Percentiles rank a stretch among this genome's conserved stretches.
phyloP scores from a whole-genome alignment of 2,329 filamentous ascomycete genomes.

The Falciphora oryzae region DNA sequence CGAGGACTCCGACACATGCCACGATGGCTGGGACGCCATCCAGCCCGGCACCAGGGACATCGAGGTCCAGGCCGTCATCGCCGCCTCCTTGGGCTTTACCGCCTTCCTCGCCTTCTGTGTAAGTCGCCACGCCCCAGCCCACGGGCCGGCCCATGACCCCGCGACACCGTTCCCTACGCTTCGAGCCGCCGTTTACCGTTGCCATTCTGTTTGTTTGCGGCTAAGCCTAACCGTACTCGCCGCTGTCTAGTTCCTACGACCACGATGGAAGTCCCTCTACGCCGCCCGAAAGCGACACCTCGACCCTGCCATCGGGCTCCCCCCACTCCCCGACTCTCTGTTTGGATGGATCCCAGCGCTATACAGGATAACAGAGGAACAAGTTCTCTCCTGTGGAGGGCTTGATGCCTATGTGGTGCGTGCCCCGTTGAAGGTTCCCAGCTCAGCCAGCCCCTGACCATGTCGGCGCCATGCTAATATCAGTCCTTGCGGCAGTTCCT shows the following conservation, averaged over 20 bases:
- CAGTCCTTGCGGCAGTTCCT: constrained; percentile 54
- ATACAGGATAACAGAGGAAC: constrained; percentile 79
- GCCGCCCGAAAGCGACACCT: constrained; percentile 77
- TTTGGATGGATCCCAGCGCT: constrained; percentile 91
- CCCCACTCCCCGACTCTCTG: constrained; percentile 73
- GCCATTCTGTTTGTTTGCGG: too few species aligned
- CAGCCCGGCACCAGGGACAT: constrained; percentile 39
- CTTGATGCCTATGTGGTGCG: constrained; percentile 87
- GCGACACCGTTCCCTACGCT: too few species aligned
- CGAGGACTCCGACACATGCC: constrained; percentile 16
- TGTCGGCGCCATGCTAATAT: not conserved
- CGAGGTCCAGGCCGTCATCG: constrained; percentile 65
- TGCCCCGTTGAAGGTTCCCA: constrained; percentile 13
- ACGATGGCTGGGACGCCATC: constrained; percentile 22
- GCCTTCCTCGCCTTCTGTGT: constrained; percentile 76
- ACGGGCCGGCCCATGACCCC: too few species aligned
- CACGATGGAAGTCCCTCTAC: constrained; percentile 88
- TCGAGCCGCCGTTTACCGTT: too few species aligned
- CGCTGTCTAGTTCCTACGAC: constrained; percentile 63
- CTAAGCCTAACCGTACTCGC: not conserved
- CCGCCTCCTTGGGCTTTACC: constrained; percentile 60
- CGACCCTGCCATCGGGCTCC: constrained; percentile 54
- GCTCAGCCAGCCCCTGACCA: not conserved
- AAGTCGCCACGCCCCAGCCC: constrained; percentile 22
- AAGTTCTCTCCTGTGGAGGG: constrained; percentile 83